phyloP scores from a whole-genome alignment of 495 filamentous ascomycete genomes.

The Podospora didyma region DNA sequence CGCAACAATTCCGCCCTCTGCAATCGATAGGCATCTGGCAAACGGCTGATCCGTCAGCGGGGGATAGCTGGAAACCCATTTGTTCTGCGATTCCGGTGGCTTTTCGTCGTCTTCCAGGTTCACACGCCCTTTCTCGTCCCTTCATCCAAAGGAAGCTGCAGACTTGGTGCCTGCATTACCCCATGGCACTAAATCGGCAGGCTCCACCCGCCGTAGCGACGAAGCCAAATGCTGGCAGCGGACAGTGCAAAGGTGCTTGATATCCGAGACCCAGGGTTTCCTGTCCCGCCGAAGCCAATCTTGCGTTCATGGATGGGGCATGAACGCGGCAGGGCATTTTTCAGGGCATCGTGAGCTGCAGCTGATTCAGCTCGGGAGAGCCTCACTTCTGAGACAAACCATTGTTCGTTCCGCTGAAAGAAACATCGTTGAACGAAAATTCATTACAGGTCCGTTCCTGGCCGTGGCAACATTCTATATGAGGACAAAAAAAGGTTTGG shows the following conservation, averaged over 20 bases:
- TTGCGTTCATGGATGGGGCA: neutral
- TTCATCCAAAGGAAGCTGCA: too few species aligned
- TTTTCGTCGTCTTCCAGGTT: too few species aligned
- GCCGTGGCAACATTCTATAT: too few species aligned
- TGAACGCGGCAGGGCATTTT: neutral
- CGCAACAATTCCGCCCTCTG: conserved; percentile 6
- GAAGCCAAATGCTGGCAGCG: neutral
- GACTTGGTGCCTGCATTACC: neutral
- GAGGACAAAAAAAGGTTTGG: too few species aligned
- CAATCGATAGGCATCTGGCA: neutral
- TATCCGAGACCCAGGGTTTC: neutral
- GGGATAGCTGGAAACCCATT: neutral
- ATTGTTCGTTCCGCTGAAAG: too few species aligned
- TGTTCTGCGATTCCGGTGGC: too few species aligned
- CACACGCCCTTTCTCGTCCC: too few species aligned
- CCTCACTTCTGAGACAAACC: too few species aligned
- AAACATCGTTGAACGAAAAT: too few species aligned
- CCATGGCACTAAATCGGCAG: neutral
- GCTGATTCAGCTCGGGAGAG: neutral
- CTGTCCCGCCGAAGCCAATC: neutral
- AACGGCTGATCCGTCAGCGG: neutral
- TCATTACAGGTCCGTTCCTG: too few species aligned
- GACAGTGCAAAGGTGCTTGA: neutral
- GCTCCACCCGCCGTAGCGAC: neutral
- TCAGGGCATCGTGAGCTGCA: too few species aligned